Conservation (phyloP, 768 basidiomycete species). For the Lanmaoa pseudosensibilis region DNA sequence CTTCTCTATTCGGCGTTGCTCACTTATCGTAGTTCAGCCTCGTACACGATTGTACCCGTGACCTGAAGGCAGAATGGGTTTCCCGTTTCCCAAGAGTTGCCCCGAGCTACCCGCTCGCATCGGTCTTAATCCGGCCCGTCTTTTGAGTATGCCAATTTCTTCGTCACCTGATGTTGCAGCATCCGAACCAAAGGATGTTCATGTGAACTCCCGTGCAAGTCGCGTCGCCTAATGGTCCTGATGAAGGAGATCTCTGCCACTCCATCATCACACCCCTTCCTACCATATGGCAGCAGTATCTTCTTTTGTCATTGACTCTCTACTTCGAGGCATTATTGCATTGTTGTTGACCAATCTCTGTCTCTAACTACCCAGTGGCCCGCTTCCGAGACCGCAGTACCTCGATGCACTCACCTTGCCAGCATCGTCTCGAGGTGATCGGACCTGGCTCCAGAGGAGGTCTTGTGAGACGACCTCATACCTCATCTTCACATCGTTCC, state of each 20-base stretch:
- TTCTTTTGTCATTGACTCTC: background rate
- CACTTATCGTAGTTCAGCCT: background rate
- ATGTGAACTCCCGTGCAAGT: background rate
- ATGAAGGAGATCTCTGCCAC: background rate
- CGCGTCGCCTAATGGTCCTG: background rate
- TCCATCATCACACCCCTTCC: background rate
- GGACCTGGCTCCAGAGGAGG: background rate
- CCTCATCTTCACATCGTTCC: constrained; percentile 1
- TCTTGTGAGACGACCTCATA: background rate
- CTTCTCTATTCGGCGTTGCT: background rate
- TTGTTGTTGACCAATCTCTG: background rate
- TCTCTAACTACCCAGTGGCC: background rate
- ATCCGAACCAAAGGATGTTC: background rate
- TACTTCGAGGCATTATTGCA: background rate
- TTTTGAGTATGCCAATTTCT: background rate
- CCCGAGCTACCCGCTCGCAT: background rate
- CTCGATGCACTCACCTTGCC: constrained; percentile 1
- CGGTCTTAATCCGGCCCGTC: background rate
- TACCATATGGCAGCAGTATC: background rate
- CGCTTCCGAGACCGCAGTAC: constrained; percentile 1
- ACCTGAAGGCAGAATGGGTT: background rate
- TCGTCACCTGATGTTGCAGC: background rate
- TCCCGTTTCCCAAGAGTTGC: background rate
- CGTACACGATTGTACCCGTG: background rate
- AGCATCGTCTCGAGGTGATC: background rate